phyloP scores from a whole-genome alignment of 371 early-diverging fungal genomes.

The Circinella umbellata region DNA sequence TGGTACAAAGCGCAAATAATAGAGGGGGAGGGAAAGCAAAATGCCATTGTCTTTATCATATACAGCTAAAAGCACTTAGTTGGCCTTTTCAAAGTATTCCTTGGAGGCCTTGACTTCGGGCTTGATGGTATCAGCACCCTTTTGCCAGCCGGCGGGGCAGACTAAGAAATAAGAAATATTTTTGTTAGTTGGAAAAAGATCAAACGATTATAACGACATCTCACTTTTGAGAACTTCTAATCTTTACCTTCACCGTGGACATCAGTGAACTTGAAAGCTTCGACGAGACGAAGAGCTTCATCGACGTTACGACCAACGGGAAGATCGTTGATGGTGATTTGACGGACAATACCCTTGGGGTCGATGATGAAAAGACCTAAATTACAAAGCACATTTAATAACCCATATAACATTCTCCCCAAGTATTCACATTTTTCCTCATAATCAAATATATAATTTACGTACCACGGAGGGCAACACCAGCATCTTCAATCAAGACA shows the following conservation, averaged over 20 bases:
- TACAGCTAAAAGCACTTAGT: conserved; percentile 16
- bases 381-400: not conserved
- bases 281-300: conserved; percentile 78
- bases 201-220: too few relatives aligned
- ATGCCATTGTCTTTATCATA: not conserved
- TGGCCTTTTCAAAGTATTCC: conserved; percentile 68
- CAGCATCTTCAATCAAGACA: conserved; percentile 70
- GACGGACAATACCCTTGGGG: conserved; percentile 63
- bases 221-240: too few relatives aligned
- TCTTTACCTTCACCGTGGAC: conserved; percentile 51
- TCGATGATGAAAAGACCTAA: conserved; percentile 78
- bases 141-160: conserved; percentile 75
- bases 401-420: too few relatives aligned
- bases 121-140: conserved; percentile 64
- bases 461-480: conserved; percentile 53
- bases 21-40: too few relatives aligned
- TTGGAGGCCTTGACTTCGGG: conserved; percentile 75
- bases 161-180: too few relatives aligned
- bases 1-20: conserved; percentile 3
- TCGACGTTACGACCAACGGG: conserved; percentile 78
- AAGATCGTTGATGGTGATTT: conserved; percentile 67
- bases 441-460: not conserved
- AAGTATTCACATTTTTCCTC: too few relatives aligned
- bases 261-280: conserved; percentile 82
- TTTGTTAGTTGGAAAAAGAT: too few relatives aligned